A percentile compares a stretch with the other conserved stretches of the same genome.
Conservation (phyloP, 163 green algal genomes). For the Volvox carteri region DNA sequence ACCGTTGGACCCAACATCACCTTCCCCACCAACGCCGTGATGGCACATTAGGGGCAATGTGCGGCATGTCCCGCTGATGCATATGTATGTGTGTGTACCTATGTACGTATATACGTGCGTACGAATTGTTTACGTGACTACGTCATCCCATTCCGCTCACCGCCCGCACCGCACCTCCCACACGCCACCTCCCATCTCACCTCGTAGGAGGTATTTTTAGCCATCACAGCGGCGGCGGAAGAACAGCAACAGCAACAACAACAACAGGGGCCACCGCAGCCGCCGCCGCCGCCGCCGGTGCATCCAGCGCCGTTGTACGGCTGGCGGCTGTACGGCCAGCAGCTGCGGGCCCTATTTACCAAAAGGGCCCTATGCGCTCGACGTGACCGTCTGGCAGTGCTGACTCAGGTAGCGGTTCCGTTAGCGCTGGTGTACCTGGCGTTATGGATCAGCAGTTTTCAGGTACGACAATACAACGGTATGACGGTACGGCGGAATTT, state of each 20-base stretch:
- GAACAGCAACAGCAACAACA: neutral
- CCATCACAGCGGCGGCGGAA: slow-evolving; percentile 55
- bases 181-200: neutral
- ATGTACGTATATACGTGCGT: too few relatives aligned
- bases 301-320: slow-evolving; percentile 56
- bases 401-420: slow-evolving; percentile 82
- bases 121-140: too few relatives aligned
- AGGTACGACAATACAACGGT: slow-evolving; percentile 8
- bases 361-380: slow-evolving; percentile 79
- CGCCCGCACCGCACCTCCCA: too few relatives aligned
- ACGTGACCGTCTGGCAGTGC: slow-evolving; percentile 75
- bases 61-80: too few relatives aligned
- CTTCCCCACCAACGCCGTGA: too few relatives aligned
- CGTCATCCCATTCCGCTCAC: too few relatives aligned
- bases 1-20: too few relatives aligned
- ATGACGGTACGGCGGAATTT: neutral
- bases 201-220: slow-evolving; percentile 75
- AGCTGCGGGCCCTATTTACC: slow-evolving; percentile 77
- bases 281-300: neutral
- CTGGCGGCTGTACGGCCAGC: slow-evolving; percentile 69
- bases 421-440: slow-evolving; percentile 79
- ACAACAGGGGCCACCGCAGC: neutral
- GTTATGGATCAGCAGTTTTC: slow-evolving; percentile 66
- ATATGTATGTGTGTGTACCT: too few relatives aligned
- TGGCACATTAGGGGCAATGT: too few relatives aligned